phyloP scores from a whole-genome alignment of 2,329 filamentous ascomycete species.

The Fusarium pseudoanthophilum region DNA sequence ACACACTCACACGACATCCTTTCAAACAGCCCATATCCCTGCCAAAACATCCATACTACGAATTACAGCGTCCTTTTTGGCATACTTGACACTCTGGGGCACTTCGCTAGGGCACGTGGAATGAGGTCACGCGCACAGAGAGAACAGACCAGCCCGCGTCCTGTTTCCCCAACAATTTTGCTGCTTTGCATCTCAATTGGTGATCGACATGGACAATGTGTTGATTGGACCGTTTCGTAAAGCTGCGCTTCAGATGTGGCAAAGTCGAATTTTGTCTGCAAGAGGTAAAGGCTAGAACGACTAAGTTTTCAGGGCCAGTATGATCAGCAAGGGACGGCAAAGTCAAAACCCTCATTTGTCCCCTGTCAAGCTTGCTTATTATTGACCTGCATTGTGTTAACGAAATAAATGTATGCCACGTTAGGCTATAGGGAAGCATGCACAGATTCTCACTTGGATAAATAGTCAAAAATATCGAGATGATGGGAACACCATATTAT shows the following conservation, averaged over 20 bases:
- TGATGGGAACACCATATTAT: slow-evolving; percentile 30
- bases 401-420: background rate
- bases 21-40: slow-evolving; percentile 7
- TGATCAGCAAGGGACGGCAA: slow-evolving; percentile 20
- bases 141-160: slow-evolving; percentile 32
- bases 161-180: slow-evolving; percentile 39
- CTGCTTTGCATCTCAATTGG: slow-evolving; percentile 27
- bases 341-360: background rate
- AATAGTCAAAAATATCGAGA: background rate
- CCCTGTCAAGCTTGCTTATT: background rate
- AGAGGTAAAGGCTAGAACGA: background rate
- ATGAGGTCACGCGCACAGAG: slow-evolving; percentile 35
- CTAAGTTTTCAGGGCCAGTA: background rate
- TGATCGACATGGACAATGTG: slow-evolving; percentile 28
- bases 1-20: background rate
- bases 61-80: background rate
- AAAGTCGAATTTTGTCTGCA: slow-evolving; percentile 14
- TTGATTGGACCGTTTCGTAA: slow-evolving; percentile 29
- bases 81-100: slow-evolving; percentile 1
- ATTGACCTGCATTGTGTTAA: background rate
- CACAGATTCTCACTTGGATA: background rate
- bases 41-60: background rate
- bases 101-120: slow-evolving; percentile 21
- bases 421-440: background rate
- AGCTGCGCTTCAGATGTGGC: slow-evolving; percentile 20